Evolutionary conservation across 352 stramenopile species (phyloP), one percentile per base, ranked within the genome.

Genomic region (Phytophthora boehmeriae): DNA sequence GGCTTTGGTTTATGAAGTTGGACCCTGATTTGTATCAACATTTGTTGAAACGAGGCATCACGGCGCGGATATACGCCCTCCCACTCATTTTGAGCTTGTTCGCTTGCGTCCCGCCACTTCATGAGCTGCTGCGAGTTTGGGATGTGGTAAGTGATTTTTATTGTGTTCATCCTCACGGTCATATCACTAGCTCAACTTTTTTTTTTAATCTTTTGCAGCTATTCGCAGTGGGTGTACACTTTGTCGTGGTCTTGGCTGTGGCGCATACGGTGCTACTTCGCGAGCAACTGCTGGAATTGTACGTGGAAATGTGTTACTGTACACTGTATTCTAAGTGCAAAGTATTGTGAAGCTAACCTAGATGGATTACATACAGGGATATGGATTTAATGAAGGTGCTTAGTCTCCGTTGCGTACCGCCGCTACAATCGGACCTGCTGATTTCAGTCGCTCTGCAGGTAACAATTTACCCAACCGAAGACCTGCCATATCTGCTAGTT

Each of bases 141-240:
- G 92, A 98, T 72, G 83, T 96, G 56, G 88, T 96, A 70, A 22
- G 78, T 57, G 43, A 4, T 16, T 8, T 39, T 27, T 30, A 17
- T 47, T 20, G 30, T 22, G 19, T 36, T 51, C 35, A 22, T 32
- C 30, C 17, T 43, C 13, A 8, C 17, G 16, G 10, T 14, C n/a
- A 30, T 35, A 13, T 61, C 13, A 41, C 17, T 22, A 30, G 5
- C n/a, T 44, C 23, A 9, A 44, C 38, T 8, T 17, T 32, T 46
- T 13, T n/a, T n/a, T n/a, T n/a, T n/a, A n/a, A n/a, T n/a, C 54
- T 23, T 9, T 5, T 25, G 19, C 32, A 96, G 88, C 65, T 97
- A 10, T 96, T 98, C 63, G 90, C 92, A 17, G 84, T 96, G 13
- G 92, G 92, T 0, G 83, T 97, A 8, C 92, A 98, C 71, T 95